Percentiles rank a stretch among this genome's conserved stretches.
These are phyloP conservation scores for Fusarium sp. DNA, from an alignment of 2,329 filamentous ascomycete species.

Conservation along the genomic window DNA sequence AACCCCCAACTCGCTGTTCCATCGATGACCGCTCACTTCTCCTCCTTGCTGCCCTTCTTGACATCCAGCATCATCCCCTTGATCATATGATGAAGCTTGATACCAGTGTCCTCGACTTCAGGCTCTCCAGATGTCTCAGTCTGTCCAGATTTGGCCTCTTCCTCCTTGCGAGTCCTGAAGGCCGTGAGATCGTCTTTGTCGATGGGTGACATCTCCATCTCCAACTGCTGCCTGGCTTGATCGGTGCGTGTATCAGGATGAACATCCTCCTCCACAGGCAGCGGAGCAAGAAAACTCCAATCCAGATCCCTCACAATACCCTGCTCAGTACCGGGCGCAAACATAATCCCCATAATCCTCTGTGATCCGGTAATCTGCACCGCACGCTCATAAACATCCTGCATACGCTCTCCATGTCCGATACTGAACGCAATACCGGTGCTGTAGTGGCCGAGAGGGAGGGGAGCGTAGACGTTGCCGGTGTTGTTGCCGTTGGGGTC, in stretches of 20 bases:
- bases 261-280: not conserved
- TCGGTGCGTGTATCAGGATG: not conserved
- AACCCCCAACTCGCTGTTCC: fast-evolving
- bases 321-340: constrained; percentile 1
- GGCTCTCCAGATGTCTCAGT: not conserved
- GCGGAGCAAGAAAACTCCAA: constrained; percentile 15
- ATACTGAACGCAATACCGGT: constrained; percentile 20
- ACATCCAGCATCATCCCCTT: not conserved
- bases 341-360: constrained; percentile 21
- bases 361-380: not conserved
- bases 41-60: not conserved
- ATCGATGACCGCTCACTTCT: not conserved
- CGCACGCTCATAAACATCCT: not conserved
- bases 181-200: not conserved
- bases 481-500: not conserved
- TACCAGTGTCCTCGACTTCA: not conserved
- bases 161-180: not conserved
- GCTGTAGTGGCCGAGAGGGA: not conserved
- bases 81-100: not conserved
- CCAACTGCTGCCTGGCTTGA: not conserved
- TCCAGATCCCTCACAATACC: not conserved
- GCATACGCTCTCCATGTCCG: not conserved
- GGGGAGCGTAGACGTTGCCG: constrained; percentile 9
- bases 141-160: not conserved
- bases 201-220: not conserved